phyloP scores from a whole-genome alignment of 768 basidiomycete species.

The Boletus patriciae region DNA sequence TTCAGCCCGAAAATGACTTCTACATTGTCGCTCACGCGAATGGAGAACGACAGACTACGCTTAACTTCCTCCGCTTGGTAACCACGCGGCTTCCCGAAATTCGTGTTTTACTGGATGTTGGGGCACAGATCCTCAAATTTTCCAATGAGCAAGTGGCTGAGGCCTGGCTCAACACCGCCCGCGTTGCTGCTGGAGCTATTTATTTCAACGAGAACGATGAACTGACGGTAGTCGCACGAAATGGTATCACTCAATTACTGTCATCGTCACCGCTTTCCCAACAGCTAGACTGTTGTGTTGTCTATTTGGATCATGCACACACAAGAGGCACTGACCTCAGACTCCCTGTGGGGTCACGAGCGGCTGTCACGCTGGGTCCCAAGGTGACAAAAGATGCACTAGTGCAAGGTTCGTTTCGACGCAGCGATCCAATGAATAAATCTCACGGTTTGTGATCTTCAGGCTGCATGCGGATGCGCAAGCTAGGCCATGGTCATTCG shows the following conservation, averaged over 20 bases:
- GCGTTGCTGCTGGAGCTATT: constrained; percentile 19
- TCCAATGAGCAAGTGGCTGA: constrained; percentile 40
- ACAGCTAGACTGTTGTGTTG: constrained; percentile 30
- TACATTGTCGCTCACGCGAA: constrained; percentile 6
- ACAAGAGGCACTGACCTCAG: constrained; percentile 41
- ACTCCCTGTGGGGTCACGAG: constrained; percentile 30
- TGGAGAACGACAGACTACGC: background rate
- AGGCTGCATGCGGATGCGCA: constrained; percentile 56
- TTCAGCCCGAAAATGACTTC: constrained; percentile 21
- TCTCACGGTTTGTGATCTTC: background rate
- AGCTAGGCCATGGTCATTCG: constrained; percentile 46
- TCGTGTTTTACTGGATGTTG: constrained; percentile 51
- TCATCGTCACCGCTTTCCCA: constrained; percentile 28
- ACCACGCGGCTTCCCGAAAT: constrained; percentile 35
- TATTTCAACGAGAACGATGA: constrained; percentile 32
- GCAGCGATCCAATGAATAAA: background rate
- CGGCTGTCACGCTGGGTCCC: constrained; percentile 37
- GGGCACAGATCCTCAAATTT: constrained; percentile 53
- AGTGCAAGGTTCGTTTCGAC: constrained; percentile 30
- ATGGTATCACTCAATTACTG: constrained; percentile 22
- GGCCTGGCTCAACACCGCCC: constrained; percentile 38
- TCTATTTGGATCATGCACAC: constrained; percentile 41
- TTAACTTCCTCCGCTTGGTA: constrained; percentile 27
- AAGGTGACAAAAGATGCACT: constrained; percentile 37
- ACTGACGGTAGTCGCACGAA: constrained; percentile 24